Evolutionary conservation across 1,284 basidiomycete genomes (phyloP).

Genomic region (Ustilago cynodontis): DNA sequence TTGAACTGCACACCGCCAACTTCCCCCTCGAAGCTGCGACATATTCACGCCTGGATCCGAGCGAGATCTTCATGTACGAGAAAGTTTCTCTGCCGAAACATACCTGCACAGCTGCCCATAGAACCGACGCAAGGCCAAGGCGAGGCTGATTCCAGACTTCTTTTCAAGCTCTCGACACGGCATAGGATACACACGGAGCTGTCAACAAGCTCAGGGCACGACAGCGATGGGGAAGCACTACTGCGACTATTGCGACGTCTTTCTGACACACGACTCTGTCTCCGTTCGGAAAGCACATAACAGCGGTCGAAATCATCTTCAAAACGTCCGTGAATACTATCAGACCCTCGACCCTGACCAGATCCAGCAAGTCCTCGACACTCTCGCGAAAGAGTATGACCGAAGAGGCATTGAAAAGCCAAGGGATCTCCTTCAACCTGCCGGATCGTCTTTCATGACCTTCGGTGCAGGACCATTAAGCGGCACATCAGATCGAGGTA

Average conservation of each 20-base stretch:
- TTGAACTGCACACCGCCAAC: not conserved
- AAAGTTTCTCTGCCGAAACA: not conserved
- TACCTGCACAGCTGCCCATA: not conserved
- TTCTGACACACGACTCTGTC: slow-evolving; percentile 67
- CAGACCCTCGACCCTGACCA: slow-evolving; percentile 94
- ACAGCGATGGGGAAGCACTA: slow-evolving; percentile 66
- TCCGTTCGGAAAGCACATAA: slow-evolving; percentile 95
- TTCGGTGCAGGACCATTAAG: slow-evolving; percentile 55
- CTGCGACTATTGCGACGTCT: slow-evolving; percentile 69
- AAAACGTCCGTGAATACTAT: slow-evolving; percentile 97
- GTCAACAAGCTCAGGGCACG: not conserved
- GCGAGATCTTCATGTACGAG: not conserved
- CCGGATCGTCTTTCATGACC: slow-evolving; percentile 51
- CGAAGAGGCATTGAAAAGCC: slow-evolving; percentile 54
- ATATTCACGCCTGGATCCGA: not conserved
- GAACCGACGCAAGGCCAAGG: no score
- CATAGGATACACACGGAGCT: not conserved
- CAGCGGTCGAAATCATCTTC: slow-evolving; percentile 92
- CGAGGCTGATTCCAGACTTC: not conserved
- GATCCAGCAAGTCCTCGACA: slow-evolving; percentile 94
- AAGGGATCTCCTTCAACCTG: slow-evolving; percentile 48
- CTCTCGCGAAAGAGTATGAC: slow-evolving; percentile 91
- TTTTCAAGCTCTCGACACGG: not conserved
- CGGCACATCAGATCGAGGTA: slow-evolving; percentile 44
- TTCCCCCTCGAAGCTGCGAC: not conserved